Evolutionary conservation across 179 eudicot genomes (phyloP).

Genomic region (Corrigiola litoralis): DNA sequence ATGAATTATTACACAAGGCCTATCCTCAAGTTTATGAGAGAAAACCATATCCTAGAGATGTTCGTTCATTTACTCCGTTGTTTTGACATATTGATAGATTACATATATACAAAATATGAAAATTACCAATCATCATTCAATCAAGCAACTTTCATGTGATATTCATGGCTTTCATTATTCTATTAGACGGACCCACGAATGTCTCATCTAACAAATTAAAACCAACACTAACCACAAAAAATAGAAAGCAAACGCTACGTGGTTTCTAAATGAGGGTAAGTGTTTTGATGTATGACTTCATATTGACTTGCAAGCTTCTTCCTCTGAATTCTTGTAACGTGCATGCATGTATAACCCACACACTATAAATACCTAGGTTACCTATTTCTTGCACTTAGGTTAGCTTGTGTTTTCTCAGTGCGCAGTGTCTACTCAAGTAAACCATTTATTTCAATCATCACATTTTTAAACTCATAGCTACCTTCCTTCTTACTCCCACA

Average conservation of each 20-base stretch:
- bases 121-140: too few species aligned
- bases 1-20: too few species aligned
- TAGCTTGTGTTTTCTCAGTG: too few species aligned
- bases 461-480: neutral
- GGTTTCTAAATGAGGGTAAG: slow-evolving; percentile 14
- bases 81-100: neutral
- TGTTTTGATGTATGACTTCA: slow-evolving; percentile 9
- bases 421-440: too few species aligned
- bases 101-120: too few species aligned
- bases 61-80: too few species aligned
- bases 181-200: slow-evolving; percentile 9
- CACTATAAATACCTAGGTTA: neutral
- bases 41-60: too few species aligned
- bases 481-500: too few species aligned
- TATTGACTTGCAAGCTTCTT: slow-evolving; percentile 7
- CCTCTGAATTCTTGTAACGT: slow-evolving; percentile 12
- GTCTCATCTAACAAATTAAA: slow-evolving; percentile 2
- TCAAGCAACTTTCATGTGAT: neutral
- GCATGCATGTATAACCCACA: slow-evolving; percentile 12
- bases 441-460: neutral
- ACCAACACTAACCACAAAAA: slow-evolving; percentile 3
- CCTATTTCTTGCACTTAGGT: too few species aligned
- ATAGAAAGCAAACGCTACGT: slow-evolving; percentile 6
- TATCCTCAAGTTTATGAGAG: too few species aligned
- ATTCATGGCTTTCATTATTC: neutral